Evolutionary conservation across 345 rosid genomes (phyloP).

Genomic region (Acer negundo): DNA sequence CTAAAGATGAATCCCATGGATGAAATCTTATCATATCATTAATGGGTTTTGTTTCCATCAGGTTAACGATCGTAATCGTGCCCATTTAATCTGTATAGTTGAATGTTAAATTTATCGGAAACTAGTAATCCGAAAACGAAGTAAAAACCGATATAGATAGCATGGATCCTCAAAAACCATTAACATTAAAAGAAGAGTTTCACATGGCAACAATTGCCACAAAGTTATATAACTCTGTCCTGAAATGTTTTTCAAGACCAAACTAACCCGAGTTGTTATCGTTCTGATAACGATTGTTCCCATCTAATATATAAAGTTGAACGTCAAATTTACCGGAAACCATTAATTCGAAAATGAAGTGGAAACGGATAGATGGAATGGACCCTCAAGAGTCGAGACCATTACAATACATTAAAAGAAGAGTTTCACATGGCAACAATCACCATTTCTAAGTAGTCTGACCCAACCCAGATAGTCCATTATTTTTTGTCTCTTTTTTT

Average conservation of each 20-base stretch:
- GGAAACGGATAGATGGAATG: conserved; percentile 12
- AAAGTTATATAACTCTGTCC: too few species aligned
- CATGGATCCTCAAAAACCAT: conserved; percentile 18
- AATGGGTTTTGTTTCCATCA: too few species aligned
- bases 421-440: conserved; percentile 36
- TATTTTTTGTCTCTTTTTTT: neutral
- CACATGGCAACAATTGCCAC: conserved; percentile 24
- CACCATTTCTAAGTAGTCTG: neutral
- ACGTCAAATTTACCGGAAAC: neutral
- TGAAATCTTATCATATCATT: too few species aligned
- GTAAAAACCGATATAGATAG: neutral
- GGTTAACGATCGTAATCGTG: too few species aligned
- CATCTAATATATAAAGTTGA: too few species aligned
- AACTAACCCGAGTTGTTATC: too few species aligned
- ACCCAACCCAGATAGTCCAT: conserved; percentile 2
- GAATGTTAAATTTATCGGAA: too few species aligned
- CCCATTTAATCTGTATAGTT: neutral
- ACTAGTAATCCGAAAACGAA: neutral
- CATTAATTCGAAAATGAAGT: neutral
- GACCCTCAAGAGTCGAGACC: conserved; percentile 1
- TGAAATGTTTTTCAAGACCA: too few species aligned
- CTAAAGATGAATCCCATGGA: too few species aligned
- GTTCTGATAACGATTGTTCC: too few species aligned
- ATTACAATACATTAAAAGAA: conserved; percentile 30
- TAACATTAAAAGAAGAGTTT: conserved; percentile 36